Percentiles rank a stretch among this genome's conserved stretches.
These are phyloP conservation scores for Nemania diffusa DNA, from an alignment of 2,329 filamentous ascomycete species.

Conservation along the genomic window DNA sequence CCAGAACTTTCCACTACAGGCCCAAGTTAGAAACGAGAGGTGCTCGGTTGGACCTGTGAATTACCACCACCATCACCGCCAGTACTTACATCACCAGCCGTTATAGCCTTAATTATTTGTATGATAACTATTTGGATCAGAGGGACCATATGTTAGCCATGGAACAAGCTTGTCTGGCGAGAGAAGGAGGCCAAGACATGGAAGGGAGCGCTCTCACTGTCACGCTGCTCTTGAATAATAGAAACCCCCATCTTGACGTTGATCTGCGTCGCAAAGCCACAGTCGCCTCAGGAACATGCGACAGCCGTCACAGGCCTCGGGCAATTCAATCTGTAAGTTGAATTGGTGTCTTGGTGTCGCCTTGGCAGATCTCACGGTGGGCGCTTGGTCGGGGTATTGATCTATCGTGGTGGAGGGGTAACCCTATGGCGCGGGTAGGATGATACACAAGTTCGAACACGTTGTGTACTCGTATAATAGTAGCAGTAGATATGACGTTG, in stretches of 20 bases:
- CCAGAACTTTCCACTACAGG: slow-evolving; percentile 91
- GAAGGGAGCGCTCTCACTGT: slow-evolving; percentile 63
- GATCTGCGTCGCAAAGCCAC: slow-evolving; percentile 33
- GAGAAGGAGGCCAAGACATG: neutral
- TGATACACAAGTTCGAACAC: slow-evolving; percentile 11
- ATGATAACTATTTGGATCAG: slow-evolving; percentile 68
- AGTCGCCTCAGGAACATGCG: slow-evolving; percentile 30
- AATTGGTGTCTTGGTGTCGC: neutral
- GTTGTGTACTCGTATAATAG: slow-evolving; percentile 9
- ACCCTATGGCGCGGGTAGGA: neutral
- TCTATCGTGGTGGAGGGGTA: neutral
- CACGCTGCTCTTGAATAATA: slow-evolving; percentile 84
- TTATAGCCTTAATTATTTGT: slow-evolving; percentile 79
- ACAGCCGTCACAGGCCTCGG: slow-evolving; percentile 18
- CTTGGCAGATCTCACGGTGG: neutral
- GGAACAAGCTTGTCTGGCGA: neutral
- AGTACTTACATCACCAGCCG: slow-evolving; percentile 77
- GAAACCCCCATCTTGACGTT: slow-evolving; percentile 81
- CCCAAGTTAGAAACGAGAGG: slow-evolving; percentile 14
- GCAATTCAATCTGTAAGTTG: slow-evolving; percentile 14
- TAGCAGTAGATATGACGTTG: neutral
- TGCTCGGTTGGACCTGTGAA: neutral
- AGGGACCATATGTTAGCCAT: slow-evolving; percentile 22
- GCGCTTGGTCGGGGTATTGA: neutral
- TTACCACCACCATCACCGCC: slow-evolving; percentile 72